Evolutionary conservation across 2,329 filamentous ascomycete species (phyloP).

Genomic region (Samsoniella hepiali): DNA sequence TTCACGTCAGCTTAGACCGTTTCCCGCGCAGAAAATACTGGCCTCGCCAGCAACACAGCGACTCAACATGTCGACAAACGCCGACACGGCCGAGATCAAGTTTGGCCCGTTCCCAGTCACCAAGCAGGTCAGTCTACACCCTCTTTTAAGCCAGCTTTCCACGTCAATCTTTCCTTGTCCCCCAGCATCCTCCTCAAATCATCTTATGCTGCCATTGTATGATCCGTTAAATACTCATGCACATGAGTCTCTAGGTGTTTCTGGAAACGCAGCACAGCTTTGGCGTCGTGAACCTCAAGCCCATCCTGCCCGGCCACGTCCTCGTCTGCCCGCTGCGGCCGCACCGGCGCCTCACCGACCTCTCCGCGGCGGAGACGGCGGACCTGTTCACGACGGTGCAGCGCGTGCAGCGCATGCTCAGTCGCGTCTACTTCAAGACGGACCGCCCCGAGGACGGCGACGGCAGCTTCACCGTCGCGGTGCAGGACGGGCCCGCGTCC

Average conservation of each 20-base stretch:
- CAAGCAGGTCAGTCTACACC: conserved; percentile 55
- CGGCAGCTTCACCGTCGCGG: conserved; percentile 83
- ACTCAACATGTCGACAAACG: conserved; percentile 28
- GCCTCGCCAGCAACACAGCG: conserved; percentile 22
- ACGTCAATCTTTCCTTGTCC: no score
- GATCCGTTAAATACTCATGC: background rate
- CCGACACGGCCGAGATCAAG: conserved; percentile 42
- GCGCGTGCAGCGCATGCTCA: conserved; percentile 73
- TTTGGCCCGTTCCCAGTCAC: conserved; percentile 79
- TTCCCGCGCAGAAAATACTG: background rate
- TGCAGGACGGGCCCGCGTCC: conserved; percentile 89
- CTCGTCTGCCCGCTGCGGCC: conserved; percentile 74
- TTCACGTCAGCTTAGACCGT: background rate
- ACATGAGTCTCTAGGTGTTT: conserved; percentile 65
- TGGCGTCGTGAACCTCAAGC: conserved; percentile 93
- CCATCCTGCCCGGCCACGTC: conserved; percentile 87
- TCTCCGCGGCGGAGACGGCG: conserved; percentile 65
- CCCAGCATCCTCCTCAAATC: no score
- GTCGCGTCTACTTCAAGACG: conserved; percentile 54
- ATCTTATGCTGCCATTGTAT: background rate
- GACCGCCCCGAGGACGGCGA: conserved; percentile 44
- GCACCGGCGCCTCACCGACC: conserved; percentile 71
- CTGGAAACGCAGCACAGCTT: conserved; percentile 75
- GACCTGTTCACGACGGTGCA: conserved; percentile 90
- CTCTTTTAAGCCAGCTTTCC: background rate